Percentiles rank a stretch among this genome's conserved stretches.
Conservation (phyloP, 257 asterid species). For the Nicotiana tabacum region DNA sequence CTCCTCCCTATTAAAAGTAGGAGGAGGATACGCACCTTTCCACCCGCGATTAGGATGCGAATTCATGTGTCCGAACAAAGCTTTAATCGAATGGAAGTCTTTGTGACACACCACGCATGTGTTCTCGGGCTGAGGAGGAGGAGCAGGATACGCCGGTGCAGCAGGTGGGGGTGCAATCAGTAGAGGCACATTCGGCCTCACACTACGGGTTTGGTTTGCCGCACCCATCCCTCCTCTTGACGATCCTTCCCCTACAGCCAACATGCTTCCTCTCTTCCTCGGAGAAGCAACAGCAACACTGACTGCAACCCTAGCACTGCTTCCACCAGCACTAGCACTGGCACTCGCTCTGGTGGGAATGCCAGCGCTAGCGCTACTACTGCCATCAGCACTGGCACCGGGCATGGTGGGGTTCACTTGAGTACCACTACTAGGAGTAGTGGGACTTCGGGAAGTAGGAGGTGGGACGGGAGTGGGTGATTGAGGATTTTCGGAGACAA, state of each 20-base stretch:
- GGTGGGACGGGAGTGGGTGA: background rate
- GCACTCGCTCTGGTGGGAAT: background rate
- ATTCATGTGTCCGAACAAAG: background rate
- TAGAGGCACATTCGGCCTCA: background rate
- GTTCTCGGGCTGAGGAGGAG: background rate
- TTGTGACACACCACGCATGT: background rate
- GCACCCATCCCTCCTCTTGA: background rate
- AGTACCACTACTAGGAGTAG: background rate
- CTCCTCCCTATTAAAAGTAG: background rate
- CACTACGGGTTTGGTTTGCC: background rate
- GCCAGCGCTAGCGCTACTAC: background rate
- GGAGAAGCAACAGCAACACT: background rate
- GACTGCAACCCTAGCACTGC: background rate
- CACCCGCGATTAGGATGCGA: background rate
- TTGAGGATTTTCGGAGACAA: background rate
- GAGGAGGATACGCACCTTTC: slow-evolving; percentile 13
- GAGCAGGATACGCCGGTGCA: background rate
- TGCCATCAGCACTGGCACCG: background rate
- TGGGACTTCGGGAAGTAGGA: background rate
- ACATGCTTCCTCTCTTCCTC: background rate
- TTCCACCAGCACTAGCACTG: background rate
- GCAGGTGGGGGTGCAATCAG: background rate
- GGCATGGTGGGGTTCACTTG: background rate
- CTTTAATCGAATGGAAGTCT: background rate
- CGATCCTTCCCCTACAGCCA: background rate